A percentile compares a stretch with the other conserved stretches of the same genome.
Evolutionary conservation across 768 basidiomycete species (phyloP).

Genomic region (Galerina marginata): DNA sequence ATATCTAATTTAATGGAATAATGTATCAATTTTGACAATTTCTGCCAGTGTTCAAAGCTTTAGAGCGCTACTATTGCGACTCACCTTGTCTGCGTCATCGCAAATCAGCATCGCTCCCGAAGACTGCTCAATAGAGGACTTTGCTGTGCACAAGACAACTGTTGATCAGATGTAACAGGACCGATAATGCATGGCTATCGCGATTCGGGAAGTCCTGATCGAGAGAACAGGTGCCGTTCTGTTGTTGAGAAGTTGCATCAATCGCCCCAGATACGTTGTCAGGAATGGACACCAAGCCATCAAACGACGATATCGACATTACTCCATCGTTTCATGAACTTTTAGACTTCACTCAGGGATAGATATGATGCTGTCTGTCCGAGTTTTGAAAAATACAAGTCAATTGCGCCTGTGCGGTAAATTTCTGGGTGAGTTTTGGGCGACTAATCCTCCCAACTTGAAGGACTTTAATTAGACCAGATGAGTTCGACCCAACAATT

Average conservation of each 20-base stretch:
- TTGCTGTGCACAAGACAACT: constrained; percentile 17
- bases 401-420: too few species aligned
- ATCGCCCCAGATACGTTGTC: constrained; percentile 3
- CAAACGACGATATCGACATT: constrained; percentile 22
- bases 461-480: too few species aligned
- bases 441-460: too few species aligned
- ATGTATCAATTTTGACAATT: constrained; percentile 10
- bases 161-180: constrained; percentile 19
- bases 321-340: constrained; percentile 21
- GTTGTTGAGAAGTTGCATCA: constrained; percentile 16
- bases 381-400: too few species aligned
- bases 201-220: constrained; percentile 2
- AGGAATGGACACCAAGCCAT: constrained; percentile 13
- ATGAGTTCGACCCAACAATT: too few species aligned
- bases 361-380: too few species aligned
- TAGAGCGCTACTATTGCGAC: neutral
- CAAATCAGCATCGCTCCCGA: neutral
- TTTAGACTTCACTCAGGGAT: neutral
- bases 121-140: neutral
- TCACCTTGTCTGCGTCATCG: neutral
- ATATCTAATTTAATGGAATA: constrained; percentile 22
- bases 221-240: neutral
- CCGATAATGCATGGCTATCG: constrained; percentile 10
- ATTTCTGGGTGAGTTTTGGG: too few species aligned
- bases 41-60: neutral